Conservation (phyloP, 2,329 filamentous ascomycete genomes). For the Teratosphaeria pseudoeucalypti region DNA sequence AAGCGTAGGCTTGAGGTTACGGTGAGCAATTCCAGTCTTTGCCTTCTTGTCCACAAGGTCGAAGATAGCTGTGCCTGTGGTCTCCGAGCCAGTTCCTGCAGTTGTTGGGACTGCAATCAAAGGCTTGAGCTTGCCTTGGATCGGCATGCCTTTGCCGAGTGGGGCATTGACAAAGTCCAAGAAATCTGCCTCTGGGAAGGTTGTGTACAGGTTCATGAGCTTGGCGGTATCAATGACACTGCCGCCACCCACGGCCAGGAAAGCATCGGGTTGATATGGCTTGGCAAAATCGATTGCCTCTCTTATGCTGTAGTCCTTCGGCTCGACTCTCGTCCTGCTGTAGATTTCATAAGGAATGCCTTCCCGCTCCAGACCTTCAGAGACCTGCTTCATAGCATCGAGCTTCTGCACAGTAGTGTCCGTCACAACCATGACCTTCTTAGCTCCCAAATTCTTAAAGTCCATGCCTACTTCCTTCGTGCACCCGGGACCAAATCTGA, state of each 20-base stretch:
- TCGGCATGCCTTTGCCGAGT: conserved; percentile 70
- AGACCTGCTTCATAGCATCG: conserved; percentile 79
- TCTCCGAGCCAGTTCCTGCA: conserved; percentile 82
- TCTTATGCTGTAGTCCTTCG: conserved; percentile 85
- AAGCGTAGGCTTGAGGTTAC: conserved; percentile 88
- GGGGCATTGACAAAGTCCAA: conserved; percentile 97
- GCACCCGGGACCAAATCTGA: conserved; percentile 84
- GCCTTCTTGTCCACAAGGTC: conserved; percentile 81
- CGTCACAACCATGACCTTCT: conserved; percentile 84
- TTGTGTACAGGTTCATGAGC: conserved; percentile 92
- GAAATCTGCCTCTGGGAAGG: conserved; percentile 85
- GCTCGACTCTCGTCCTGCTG: conserved; percentile 72
- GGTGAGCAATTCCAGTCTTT: conserved; percentile 92
- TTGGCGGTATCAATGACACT: conserved; percentile 98
- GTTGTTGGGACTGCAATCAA: conserved; percentile 78
- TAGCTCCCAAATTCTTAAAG: conserved; percentile 78
- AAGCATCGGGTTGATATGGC: conserved; percentile 72
- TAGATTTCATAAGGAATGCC: conserved; percentile 74
- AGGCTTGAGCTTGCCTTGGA: conserved; percentile 60
- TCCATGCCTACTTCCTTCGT: conserved; percentile 98
- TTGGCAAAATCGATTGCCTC: conserved; percentile 83
- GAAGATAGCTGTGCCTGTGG: conserved; percentile 96
- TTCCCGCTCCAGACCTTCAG: conserved; percentile 67
- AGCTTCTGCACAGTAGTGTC: conserved; percentile 72
- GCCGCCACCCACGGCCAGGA: conserved; percentile 82